Evolutionary conservation across 208 protist genomes (phyloP).

Genomic region (Angomonas deanei): DNA sequence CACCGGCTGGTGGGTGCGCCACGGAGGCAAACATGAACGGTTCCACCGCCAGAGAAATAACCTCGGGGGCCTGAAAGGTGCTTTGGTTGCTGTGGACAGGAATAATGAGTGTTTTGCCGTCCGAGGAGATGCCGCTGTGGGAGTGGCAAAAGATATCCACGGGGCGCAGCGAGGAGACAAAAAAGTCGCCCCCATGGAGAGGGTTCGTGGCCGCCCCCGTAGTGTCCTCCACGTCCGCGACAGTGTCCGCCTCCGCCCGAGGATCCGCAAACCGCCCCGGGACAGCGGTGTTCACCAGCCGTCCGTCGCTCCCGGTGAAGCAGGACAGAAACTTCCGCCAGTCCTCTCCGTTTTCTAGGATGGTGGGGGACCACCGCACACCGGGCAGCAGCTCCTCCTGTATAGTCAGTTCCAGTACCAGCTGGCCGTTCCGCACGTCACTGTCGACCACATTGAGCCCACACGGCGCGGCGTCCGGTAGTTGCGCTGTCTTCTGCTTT

Average conservation of each 20-base stretch:
- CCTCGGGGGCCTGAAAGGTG: constrained; percentile 42
- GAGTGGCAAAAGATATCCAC: constrained; percentile 56
- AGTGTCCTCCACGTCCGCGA: neutral
- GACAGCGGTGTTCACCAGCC: constrained; percentile 21
- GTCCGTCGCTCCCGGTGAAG: constrained; percentile 52
- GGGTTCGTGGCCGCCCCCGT: neutral
- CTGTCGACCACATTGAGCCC: constrained; percentile 73
- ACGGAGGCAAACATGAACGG: constrained; percentile 12
- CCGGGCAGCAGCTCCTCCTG: neutral
- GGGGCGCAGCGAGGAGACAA: constrained; percentile 49
- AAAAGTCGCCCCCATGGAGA: constrained; percentile 19
- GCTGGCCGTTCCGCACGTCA: constrained; percentile 59
- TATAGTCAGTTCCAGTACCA: constrained; percentile 65
- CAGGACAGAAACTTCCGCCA: constrained; percentile 57
- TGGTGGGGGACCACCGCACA: constrained; percentile 17
- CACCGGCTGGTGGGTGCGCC: neutral
- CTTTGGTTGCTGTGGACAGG: constrained; percentile 47
- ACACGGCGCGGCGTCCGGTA: constrained; percentile 33
- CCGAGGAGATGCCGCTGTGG: constrained; percentile 46
- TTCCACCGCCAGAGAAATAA: constrained; percentile 30
- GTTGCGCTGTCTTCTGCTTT: constrained; percentile 8
- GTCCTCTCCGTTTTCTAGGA: constrained; percentile 17
- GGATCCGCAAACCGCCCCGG: no score
- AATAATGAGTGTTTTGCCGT: constrained; percentile 60
- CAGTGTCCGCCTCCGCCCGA: neutral